Conservation (phyloP, 495 filamentous ascomycete genomes). For the Aspergillus baeticus region DNA sequence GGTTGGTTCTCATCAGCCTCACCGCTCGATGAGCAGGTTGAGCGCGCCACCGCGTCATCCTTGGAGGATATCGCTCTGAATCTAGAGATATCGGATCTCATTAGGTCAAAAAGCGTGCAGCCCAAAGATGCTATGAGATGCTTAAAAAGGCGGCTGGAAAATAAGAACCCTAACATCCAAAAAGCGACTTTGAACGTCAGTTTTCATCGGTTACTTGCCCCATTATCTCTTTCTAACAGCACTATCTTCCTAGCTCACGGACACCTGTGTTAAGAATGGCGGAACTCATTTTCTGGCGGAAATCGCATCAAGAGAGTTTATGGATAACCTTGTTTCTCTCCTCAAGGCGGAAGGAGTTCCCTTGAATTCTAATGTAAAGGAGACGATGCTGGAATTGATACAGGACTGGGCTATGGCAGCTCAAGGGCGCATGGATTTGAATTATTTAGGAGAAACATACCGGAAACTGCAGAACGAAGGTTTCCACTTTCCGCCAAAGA, state of each 20-base stretch:
- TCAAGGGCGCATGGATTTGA: slow-evolving; percentile 78
- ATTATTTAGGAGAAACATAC: slow-evolving; percentile 87
- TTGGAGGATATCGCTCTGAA: slow-evolving; percentile 97
- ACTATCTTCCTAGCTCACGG: slow-evolving; percentile 64
- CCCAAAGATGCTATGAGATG: slow-evolving; percentile 97
- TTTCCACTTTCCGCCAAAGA: slow-evolving; percentile 83
- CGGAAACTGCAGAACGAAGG: slow-evolving; percentile 76
- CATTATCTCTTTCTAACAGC: slow-evolving; percentile 7
- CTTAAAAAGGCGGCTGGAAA: slow-evolving; percentile 87
- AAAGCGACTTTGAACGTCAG: slow-evolving; percentile 85
- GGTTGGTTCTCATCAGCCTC: slow-evolving; percentile 89
- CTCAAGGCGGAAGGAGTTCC: slow-evolving; percentile 76
- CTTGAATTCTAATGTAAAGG: slow-evolving; percentile 79
- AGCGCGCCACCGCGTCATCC: slow-evolving; percentile 88
- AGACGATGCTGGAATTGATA: slow-evolving; percentile 88
- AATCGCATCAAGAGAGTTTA: slow-evolving; percentile 94
- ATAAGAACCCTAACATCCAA: slow-evolving; percentile 96
- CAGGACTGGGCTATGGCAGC: slow-evolving; percentile 92
- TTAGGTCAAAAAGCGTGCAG: slow-evolving; percentile 93
- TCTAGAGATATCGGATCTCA: slow-evolving; percentile 94
- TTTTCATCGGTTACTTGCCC: background rate
- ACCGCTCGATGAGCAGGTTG: slow-evolving; percentile 93
- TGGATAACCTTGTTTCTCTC: slow-evolving; percentile 92
- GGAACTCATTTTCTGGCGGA: slow-evolving; percentile 94
- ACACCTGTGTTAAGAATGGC: slow-evolving; percentile 98